Percentiles rank a stretch among this genome's conserved stretches.
These are phyloP conservation scores for Diplogelasinospora grovesii DNA, from an alignment of 495 filamentous ascomycete genomes.

Conservation along the genomic window DNA sequence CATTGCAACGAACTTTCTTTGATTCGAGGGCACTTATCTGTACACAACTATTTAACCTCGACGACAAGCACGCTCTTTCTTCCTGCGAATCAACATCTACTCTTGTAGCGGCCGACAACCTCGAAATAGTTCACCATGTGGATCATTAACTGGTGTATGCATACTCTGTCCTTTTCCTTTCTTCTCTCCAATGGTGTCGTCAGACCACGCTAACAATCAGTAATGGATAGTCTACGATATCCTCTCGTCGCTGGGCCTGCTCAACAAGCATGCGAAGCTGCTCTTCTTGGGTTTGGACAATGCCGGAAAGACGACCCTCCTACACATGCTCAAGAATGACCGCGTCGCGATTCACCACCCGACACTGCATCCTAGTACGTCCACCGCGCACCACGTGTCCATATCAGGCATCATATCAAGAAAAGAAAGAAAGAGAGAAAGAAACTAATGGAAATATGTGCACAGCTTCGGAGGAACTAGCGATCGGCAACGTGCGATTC, in stretches of 20 bases:
- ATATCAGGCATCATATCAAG: background rate
- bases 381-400: conserved; percentile 7
- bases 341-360: conserved; percentile 89
- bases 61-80: no score
- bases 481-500: conserved; percentile 93
- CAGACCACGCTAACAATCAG: conserved; percentile 32
- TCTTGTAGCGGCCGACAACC: no score
- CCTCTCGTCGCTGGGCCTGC: conserved; percentile 79
- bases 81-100: no score
- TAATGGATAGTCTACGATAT: conserved; percentile 97
- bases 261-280: conserved; percentile 95
- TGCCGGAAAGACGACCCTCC: conserved; percentile 91
- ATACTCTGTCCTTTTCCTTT: no score
- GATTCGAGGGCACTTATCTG: no score
- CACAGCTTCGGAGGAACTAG: conserved; percentile 87
- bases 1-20: no score
- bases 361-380: conserved; percentile 80
- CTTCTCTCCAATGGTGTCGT: conserved; percentile 7
- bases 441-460: conserved; percentile 14
- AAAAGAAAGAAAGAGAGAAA: conserved; percentile 11
- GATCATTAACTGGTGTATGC: conserved; percentile 95
- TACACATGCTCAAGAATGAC: conserved; percentile 96
- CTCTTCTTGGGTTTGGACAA: conserved; percentile 94
- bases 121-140: conserved; percentile 58
- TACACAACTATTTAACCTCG: no score